Conservation (phyloP, 2,329 filamentous ascomycete genomes). For the Aspergillus phoenicis region DNA sequence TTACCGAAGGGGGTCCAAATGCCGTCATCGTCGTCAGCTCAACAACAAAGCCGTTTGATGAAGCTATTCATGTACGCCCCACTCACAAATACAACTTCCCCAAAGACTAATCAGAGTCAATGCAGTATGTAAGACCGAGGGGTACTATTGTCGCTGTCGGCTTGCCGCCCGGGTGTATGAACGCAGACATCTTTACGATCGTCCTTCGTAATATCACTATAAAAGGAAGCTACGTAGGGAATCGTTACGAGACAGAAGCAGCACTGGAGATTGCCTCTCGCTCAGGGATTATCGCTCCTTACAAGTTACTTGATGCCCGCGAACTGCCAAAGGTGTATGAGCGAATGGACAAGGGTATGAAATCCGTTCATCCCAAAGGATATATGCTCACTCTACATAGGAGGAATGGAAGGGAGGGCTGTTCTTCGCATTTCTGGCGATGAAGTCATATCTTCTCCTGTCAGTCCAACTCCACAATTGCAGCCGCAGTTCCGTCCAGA, state of each 20-base stretch:
- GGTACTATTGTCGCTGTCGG: neutral
- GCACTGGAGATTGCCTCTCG: constrained; percentile 68
- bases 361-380: too few relatives aligned
- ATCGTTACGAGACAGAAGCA: constrained; percentile 57
- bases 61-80: neutral
- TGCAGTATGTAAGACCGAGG: neutral
- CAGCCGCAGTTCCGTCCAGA: too few relatives aligned
- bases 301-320: neutral
- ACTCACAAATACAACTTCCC: neutral
- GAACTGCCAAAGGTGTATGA: neutral
- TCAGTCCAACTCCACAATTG: too few relatives aligned
- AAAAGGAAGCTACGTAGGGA: neutral
- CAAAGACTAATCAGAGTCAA: neutral
- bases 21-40: neutral
- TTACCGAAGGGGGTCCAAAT: neutral
- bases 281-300: neutral
- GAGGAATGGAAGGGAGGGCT: constrained; percentile 44
- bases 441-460: too few relatives aligned
- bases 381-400: too few relatives aligned
- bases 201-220: neutral
- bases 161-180: neutral
- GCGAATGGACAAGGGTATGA: constrained; percentile 36
- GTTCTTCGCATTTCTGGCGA: constrained; percentile 43
- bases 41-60: neutral
- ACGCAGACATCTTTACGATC: neutral